A percentile compares a stretch with the other conserved stretches of the same genome.
Conservation (phyloP, 495 filamentous ascomycete species). For the Annulohypoxylon stygium region DNA sequence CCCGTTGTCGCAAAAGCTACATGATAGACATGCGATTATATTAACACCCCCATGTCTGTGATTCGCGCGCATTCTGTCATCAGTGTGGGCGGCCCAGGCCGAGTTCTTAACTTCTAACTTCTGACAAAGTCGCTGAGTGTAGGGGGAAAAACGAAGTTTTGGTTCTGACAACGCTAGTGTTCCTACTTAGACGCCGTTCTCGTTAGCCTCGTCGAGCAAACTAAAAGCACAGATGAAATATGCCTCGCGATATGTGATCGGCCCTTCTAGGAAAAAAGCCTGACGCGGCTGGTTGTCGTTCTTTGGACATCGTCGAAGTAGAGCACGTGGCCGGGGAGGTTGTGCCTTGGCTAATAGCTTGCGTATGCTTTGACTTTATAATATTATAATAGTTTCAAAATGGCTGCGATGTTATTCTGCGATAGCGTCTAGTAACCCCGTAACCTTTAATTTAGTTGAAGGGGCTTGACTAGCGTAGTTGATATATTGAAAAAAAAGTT, state of each 20-base stretch:
- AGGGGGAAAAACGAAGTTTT: not conserved
- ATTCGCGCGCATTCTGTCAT: not conserved
- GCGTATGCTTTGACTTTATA: constrained; percentile 1
- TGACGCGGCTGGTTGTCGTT: constrained; percentile 3
- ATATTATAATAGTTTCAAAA: not conserved
- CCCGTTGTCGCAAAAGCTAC: not conserved
- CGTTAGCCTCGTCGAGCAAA: not conserved
- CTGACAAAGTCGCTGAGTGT: not conserved
- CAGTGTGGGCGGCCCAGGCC: not conserved
- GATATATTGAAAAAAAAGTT: not conserved
- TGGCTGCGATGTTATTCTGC: not conserved
- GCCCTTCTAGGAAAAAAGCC: constrained; percentile 1
- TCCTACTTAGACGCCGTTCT: not conserved
- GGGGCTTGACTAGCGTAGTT: not conserved
- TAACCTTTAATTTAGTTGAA: not conserved
- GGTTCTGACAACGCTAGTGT: not conserved
- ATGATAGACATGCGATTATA: not conserved
- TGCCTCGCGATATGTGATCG: not conserved
- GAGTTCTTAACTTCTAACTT: not conserved
- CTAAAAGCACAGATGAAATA: not conserved
- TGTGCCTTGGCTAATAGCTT: not conserved
- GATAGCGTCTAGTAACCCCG: not conserved
- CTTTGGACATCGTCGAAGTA: not conserved
- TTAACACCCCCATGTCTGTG: not conserved
- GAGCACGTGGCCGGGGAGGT: not conserved